phyloP scores from a whole-genome alignment of 306 rosid species.

The Mimosa bimucronata region DNA sequence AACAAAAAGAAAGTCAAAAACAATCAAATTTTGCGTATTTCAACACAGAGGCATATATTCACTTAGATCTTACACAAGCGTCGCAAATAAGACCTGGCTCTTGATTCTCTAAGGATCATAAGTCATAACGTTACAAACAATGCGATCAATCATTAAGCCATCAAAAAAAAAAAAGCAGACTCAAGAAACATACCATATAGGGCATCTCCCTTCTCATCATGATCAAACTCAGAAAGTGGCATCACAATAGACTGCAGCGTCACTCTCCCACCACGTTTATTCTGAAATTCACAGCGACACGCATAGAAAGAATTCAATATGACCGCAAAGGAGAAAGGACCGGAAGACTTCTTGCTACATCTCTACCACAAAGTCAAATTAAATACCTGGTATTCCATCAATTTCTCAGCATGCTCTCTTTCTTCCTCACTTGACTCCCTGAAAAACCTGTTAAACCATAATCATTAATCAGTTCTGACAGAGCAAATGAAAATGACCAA shows the following conservation, averaged over 20 bases:
- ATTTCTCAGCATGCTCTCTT: constrained; percentile 89
- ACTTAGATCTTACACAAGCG: background rate
- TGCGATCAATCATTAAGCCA: background rate
- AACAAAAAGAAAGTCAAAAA: background rate
- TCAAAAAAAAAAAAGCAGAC: background rate
- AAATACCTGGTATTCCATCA: constrained; percentile 92
- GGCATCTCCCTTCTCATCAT: constrained; percentile 77
- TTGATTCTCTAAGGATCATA: background rate
- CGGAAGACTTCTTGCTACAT: background rate
- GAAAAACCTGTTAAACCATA: constrained; percentile 60
- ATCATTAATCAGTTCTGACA: background rate
- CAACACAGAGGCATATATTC: background rate
- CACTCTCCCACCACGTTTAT: constrained; percentile 91
- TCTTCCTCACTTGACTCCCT: constrained; percentile 95
- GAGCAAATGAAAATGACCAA: background rate
- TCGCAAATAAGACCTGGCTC: background rate
- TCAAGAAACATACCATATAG: constrained; percentile 53
- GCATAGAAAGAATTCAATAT: background rate
- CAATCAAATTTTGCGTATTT: background rate
- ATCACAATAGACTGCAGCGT: constrained; percentile 69
- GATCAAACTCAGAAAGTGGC: constrained; percentile 74
- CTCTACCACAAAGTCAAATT: background rate
- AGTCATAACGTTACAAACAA: background rate
- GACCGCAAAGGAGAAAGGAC: background rate
- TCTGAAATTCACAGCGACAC: constrained; percentile 47